Evolutionary conservation across 2,329 filamentous ascomycete genomes (phyloP).

Genomic region (Phialophora expanda): DNA sequence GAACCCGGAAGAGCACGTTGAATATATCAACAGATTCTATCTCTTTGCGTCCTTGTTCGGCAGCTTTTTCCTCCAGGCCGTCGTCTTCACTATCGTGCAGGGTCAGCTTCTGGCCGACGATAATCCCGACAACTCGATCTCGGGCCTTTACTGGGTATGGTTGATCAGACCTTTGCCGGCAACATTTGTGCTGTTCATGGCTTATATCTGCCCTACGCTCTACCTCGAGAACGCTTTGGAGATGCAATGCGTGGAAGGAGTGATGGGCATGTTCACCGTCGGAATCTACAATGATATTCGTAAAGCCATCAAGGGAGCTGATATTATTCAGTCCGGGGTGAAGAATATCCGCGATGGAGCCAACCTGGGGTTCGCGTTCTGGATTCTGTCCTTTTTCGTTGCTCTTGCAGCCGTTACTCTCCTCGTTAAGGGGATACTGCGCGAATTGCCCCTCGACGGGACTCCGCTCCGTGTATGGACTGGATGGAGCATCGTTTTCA

Average conservation of each 20-base stretch:
- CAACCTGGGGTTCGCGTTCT: slow-evolving; percentile 5
- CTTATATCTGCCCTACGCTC: slow-evolving; percentile 6
- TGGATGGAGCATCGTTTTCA: slow-evolving; percentile 3
- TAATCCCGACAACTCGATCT: slow-evolving; percentile 2
- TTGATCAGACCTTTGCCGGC: slow-evolving; percentile 2
- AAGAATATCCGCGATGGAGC: slow-evolving; percentile 4
- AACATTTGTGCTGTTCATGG: slow-evolving; percentile 2
- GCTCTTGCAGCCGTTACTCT: background rate
- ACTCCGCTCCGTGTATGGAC: slow-evolving; percentile 3
- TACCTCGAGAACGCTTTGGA: slow-evolving; percentile 5
- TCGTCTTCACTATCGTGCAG: background rate
- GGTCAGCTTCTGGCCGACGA: background rate
- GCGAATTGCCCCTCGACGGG: background rate
- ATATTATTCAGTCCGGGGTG: background rate
- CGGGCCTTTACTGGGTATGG: slow-evolving; percentile 7
- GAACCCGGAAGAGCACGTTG: background rate
- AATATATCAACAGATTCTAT: slow-evolving; percentile 3
- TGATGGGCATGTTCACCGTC: slow-evolving; percentile 4
- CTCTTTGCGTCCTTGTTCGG: slow-evolving; percentile 7
- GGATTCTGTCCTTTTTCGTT: slow-evolving; percentile 12
- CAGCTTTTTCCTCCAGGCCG: slow-evolving; percentile 5
- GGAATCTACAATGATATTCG: slow-evolving; percentile 5
- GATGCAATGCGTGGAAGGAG: slow-evolving; percentile 9
- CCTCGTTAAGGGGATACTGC: background rate
- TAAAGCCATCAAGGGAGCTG: background rate